phyloP scores from a whole-genome alignment of 192 early-diverging fungal genomes.

The Gorgonomyces haynaldii region DNA sequence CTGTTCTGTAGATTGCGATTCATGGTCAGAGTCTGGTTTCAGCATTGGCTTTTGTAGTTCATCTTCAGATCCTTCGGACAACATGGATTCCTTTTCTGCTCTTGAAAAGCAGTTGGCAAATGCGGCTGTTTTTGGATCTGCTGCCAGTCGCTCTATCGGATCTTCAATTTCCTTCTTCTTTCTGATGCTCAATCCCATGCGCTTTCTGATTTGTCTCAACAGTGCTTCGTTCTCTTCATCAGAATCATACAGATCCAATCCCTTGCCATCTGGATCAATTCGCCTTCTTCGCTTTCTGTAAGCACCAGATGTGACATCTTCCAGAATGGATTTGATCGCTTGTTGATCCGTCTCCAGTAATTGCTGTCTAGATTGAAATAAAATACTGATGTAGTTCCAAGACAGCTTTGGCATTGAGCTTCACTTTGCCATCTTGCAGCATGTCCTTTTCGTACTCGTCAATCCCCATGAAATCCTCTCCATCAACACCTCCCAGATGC shows the following conservation, averaged over 20 bases:
- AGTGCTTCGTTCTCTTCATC: conserved; percentile 8
- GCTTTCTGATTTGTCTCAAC: conserved; percentile 1
- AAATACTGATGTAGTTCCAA: conserved; percentile 5
- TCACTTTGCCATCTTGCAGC: conserved; percentile 1
- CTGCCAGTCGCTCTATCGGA: not conserved
- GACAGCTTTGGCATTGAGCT: not conserved
- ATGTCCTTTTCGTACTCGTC: conserved; percentile 6
- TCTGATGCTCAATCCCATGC: conserved; percentile 2
- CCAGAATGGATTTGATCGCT: not conserved
- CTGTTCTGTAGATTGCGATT: not conserved
- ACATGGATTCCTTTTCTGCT: not conserved
- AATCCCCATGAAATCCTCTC: conserved; percentile 4
- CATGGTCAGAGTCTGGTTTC: not conserved
- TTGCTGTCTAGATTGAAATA: conserved; percentile 3
- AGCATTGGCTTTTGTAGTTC: not conserved
- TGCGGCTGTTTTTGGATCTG: not conserved
- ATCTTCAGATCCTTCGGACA: not conserved
- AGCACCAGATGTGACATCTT: conserved; percentile 6
- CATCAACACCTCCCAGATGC: conserved; percentile 10
- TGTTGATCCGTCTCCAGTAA: not conserved
- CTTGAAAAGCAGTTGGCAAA: not conserved
- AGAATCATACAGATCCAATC: conserved; percentile 4
- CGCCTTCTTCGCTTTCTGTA: not conserved
- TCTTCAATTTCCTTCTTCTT: not conserved
- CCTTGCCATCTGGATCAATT: not conserved